Conservation (phyloP, 768 basidiomycete species). For the Tremella yokohamensis region DNA sequence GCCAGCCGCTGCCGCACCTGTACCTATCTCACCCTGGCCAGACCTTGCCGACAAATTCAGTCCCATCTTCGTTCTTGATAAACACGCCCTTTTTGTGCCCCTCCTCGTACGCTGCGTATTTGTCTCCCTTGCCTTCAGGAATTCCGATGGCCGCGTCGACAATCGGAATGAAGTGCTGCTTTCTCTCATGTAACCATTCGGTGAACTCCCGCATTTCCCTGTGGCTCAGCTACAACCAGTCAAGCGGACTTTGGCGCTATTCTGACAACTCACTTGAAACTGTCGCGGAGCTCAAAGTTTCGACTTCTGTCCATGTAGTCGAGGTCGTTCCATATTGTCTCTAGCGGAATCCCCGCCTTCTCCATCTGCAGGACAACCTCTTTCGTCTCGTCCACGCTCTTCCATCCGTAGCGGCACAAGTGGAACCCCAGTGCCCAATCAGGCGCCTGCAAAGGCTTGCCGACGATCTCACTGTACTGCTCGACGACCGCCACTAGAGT, state of each 20-base stretch:
- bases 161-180: slow-evolving; percentile 47
- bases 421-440: slow-evolving; percentile 77
- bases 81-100: slow-evolving; percentile 64
- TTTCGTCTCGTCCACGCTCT: slow-evolving; percentile 59
- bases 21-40: slow-evolving; percentile 34
- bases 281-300: slow-evolving; percentile 39
- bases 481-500: slow-evolving; percentile 58
- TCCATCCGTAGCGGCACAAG: slow-evolving; percentile 61
- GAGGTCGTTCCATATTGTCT: slow-evolving; percentile 55
- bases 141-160: slow-evolving; percentile 47
- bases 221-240: neutral
- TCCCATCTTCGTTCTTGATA: slow-evolving; percentile 70
- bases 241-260: slow-evolving; percentile 15
- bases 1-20: neutral
- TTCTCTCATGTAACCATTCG: slow-evolving; percentile 38
- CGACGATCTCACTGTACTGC: slow-evolving; percentile 67
- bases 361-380: slow-evolving; percentile 62
- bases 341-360: slow-evolving; percentile 69
- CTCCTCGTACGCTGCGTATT: slow-evolving; percentile 59
- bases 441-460: slow-evolving; percentile 68
- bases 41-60: slow-evolving; percentile 66
- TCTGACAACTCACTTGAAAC: slow-evolving; percentile 20
- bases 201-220: slow-evolving; percentile 21
- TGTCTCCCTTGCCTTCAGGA: slow-evolving; percentile 31
- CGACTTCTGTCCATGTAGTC: slow-evolving; percentile 43